These are phyloP conservation scores for Eucalyptus tenuipes DNA, from an alignment of 345 rosid species.

Conservation along the genomic window DNA sequence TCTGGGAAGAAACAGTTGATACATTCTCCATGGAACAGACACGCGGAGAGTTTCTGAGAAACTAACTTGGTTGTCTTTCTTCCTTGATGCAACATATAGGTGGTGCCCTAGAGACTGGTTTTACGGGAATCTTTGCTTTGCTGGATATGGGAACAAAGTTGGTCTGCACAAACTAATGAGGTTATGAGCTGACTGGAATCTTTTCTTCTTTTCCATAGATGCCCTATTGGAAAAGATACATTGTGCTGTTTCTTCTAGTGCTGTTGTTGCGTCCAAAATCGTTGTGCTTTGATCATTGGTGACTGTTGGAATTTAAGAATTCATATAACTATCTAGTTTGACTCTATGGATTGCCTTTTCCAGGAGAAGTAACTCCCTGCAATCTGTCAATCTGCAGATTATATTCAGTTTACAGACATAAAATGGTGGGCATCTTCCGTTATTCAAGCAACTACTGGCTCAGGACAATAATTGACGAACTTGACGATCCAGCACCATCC, in stretches of 20 bases:
- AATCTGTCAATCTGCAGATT: not conserved
- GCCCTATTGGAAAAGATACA: not conserved
- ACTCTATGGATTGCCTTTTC: not conserved
- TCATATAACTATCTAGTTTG: not conserved
- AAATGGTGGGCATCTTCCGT: not conserved
- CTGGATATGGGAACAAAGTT: not conserved
- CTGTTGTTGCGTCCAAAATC: not conserved
- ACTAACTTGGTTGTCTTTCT: not conserved
- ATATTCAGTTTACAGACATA: not conserved
- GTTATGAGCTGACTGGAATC: not conserved
- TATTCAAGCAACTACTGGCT: not conserved
- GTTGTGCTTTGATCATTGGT: not conserved
- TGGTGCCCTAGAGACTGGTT: not conserved
- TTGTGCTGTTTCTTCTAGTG: not conserved
- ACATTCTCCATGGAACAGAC: slow-evolving; percentile 21
- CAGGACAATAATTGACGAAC: not conserved
- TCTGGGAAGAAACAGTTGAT: not conserved
- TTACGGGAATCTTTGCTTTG: not conserved
- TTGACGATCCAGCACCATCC: not conserved
- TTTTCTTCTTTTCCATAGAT: not conserved
- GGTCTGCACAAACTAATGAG: not conserved
- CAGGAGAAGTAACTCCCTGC: not conserved
- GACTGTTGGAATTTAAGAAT: not conserved
- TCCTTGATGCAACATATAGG: not conserved
- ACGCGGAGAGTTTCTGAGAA: not conserved